Evolutionary conservation across 2,329 filamentous ascomycete species (phyloP).

Genomic region (Aureobasidium sp.): DNA sequence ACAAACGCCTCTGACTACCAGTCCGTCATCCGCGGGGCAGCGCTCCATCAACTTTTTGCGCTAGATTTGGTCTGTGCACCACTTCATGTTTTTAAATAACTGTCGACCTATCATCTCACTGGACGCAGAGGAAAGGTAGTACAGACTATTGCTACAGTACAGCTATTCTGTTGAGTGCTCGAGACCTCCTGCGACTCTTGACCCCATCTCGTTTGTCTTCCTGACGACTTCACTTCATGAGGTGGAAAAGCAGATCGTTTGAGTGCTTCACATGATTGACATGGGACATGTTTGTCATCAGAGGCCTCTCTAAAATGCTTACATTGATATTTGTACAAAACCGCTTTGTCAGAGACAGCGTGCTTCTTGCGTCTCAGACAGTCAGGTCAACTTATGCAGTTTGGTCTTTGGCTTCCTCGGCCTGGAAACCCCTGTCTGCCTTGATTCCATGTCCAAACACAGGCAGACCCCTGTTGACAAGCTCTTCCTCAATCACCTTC

Average conservation of each 20-base stretch:
- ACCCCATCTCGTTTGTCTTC: not conserved
- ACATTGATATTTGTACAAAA: conserved; percentile 3
- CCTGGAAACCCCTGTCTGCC: not conserved
- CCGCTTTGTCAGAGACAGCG: not conserved
- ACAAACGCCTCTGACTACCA: conserved; percentile 3
- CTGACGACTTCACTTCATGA: not conserved
- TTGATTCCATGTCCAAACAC: conserved; percentile 35
- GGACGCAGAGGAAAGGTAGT: not conserved
- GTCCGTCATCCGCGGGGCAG: conserved; percentile 10
- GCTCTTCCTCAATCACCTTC: conserved; percentile 70
- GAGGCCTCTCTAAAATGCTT: not conserved
- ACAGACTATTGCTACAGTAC: not conserved
- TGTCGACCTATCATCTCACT: too few species aligned
- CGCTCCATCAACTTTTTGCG: conserved; percentile 10
- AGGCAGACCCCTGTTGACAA: conserved; percentile 54
- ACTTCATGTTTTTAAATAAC: not conserved
- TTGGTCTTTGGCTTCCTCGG: not conserved
- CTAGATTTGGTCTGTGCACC: not conserved
- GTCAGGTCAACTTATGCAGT: not conserved
- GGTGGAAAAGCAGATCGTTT: not conserved
- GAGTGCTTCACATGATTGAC: not conserved
- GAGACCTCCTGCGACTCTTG: not conserved
- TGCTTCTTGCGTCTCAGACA: not conserved
- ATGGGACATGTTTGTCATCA: not conserved
- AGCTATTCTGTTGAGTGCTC: not conserved